These are phyloP conservation scores for Galerina marginata DNA, from an alignment of 768 basidiomycete genomes.

Conservation along the genomic window DNA sequence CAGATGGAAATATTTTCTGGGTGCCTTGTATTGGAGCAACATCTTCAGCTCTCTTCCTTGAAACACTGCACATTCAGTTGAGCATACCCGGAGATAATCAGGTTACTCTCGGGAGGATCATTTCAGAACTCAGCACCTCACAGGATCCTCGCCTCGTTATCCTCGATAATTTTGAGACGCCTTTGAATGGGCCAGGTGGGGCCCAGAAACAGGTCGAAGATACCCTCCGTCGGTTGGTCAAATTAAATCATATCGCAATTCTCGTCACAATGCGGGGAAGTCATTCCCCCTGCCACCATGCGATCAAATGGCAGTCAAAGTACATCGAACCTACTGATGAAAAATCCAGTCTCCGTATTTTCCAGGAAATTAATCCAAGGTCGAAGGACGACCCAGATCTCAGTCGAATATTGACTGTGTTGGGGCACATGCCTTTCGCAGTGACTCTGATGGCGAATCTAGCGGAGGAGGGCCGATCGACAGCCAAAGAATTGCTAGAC, in stretches of 20 bases:
- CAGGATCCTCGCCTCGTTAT: slow-evolving; percentile 34
- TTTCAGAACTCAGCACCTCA: slow-evolving; percentile 25
- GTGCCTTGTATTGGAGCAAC: slow-evolving; percentile 39
- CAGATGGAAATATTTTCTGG: slow-evolving; percentile 29
- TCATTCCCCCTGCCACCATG: slow-evolving; percentile 27
- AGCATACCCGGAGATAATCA: slow-evolving; percentile 25
- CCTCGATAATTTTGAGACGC: slow-evolving; percentile 47
- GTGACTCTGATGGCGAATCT: slow-evolving; percentile 38
- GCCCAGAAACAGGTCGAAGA: slow-evolving; percentile 25
- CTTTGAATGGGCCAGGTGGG: slow-evolving; percentile 33
- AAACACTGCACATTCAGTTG: slow-evolving; percentile 27
- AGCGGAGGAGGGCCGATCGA: slow-evolving; percentile 4
- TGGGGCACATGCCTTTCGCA: slow-evolving; percentile 38
- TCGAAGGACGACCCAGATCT: slow-evolving; percentile 27
- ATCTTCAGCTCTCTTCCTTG: slow-evolving; percentile 28
- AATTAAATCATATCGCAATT: slow-evolving; percentile 32
- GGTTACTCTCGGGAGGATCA: slow-evolving; percentile 21
- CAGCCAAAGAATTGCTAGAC: slow-evolving; percentile 16
- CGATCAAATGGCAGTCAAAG: slow-evolving; percentile 29
- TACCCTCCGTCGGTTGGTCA: slow-evolving; percentile 27
- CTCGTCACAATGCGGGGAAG: slow-evolving; percentile 40
- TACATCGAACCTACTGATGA: slow-evolving; percentile 2
- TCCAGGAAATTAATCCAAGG: slow-evolving; percentile 21
- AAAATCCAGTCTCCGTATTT: slow-evolving; percentile 25
- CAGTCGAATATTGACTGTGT: slow-evolving; percentile 21